Base-by-base conservation (phyloP, 106 monocot species). In the Acorus gramineus region DNA sequence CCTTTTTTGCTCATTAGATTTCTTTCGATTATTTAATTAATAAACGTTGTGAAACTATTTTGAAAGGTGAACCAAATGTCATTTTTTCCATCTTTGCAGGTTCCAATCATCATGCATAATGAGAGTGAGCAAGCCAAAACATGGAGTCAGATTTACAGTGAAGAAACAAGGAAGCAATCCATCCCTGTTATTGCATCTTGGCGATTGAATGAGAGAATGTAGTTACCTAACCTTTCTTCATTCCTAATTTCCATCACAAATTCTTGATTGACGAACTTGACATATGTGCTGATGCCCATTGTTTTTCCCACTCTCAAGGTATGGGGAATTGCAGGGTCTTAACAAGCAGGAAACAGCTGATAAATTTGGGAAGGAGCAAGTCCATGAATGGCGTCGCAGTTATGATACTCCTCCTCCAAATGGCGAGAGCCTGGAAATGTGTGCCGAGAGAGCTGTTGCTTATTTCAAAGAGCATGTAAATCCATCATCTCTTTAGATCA, bases 171-270 rank as follows among this genome's bases (percentile, higher is more conserved):
- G 59, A 85, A 72, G 47, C 85, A 87, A 66, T 96, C 90, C 10
- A 91, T 96, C 59, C 96, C 96, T 44, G 96, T 96, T 44, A 70
- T 96, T 59, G 73, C 85, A 46, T 80, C 96, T 68, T 96, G 96
- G 96, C 96, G 91, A 57, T 75, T 96, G 64, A 96, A 96, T 81
- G 96, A 96, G 79, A 84, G 96, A 85, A 96, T 96, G 96, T 96
- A 81, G 28, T 28, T 28, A 28, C 28, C 28, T 28, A 28, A 28
- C 28, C 28, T 28, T 28, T 28, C 28, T 28, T 28, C 28, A 28
- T 28, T 28, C 28, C 28, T 28, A 28, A 28, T 28, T 28, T 28
- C 28, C 28, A 28, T 28, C 28, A 28, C 1, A 28, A 28, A 28
- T 28, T 28, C 28, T 28, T 28, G 28, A 28, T 28, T 28, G 28